Evolutionary conservation across 495 filamentous ascomycete genomes (phyloP), one percentile per base, ranked within the genome.

Genomic region (Aspergillus steynii): DNA sequence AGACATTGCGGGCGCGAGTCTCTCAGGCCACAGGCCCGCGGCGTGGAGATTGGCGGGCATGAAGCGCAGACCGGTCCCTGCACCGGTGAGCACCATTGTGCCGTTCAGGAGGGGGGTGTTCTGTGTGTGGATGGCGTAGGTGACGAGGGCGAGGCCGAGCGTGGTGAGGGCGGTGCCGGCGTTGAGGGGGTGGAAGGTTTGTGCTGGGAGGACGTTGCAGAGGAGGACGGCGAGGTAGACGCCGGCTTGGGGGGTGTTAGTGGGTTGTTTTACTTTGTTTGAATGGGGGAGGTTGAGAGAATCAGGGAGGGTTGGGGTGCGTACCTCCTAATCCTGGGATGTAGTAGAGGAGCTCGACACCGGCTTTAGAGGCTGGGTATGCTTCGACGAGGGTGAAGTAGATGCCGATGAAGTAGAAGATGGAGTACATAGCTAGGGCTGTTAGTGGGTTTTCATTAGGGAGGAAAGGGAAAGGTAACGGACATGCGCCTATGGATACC

Each of bases 351-450:
- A 88, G 65, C 49, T 82, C 70, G 0, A 81, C 62, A 9, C 85
- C 86, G 0, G 85, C 79, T 25, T 76, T 65, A 20, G 75, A 74
- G 9, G 84, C 67, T 12, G 57, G 58, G 50, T 78, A 78, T 28
- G 71, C 74, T 65, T 80, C 68, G 1, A 85, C 84, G 8, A 86
- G 64, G 2, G 80, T 73, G 65, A 86, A 87, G 69, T 86, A 88
- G 10, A 86, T 68, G 34, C 79, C 78, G 64, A 86, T 80, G 61
- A 85, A 88, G 67, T 88, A 88, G 67, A 86, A 83, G 29, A 86
- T 77, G 12, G 77, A 74, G 63, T 78, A 81, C 65, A 80, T 73
- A 20, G 72, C 68, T 62, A 64, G 10, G 8, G 20, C 14, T 32
- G 50, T 66, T 32, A 66, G 61, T 26, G 20, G 20, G 1, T 14